Percentiles rank a stretch among this genome's conserved stretches.
phyloP scores from a whole-genome alignment of 495 filamentous ascomycete genomes.

The Penicillium waksmanii region DNA sequence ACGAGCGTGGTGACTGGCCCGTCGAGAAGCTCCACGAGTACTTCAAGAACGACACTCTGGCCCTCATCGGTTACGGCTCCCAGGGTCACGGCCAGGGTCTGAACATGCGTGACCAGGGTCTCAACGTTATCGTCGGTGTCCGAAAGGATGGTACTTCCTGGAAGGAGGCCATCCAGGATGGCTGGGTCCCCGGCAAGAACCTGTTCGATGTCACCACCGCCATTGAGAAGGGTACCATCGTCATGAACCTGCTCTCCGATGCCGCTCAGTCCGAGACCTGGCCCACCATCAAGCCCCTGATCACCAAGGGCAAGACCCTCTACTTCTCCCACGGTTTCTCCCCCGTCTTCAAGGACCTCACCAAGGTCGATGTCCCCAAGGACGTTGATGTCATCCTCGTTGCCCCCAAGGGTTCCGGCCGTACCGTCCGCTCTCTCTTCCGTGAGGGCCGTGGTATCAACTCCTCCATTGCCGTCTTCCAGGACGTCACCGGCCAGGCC shows the following conservation, averaged over 20 bases:
- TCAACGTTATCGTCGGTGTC: conserved; percentile 98
- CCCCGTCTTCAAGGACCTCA: conserved; percentile 98
- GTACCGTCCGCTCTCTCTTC: conserved; percentile 97
- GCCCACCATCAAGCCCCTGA: conserved; percentile 94
- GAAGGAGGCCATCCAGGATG: conserved; percentile 95
- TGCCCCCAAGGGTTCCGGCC: conserved; percentile 97
- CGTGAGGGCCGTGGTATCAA: conserved; percentile 98
- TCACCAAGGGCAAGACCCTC: conserved; percentile 99
- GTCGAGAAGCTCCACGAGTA: conserved; percentile 97
- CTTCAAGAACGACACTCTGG: conserved; percentile 99
- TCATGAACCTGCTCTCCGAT: conserved; percentile 99
- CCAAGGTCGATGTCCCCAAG: conserved; percentile 94
- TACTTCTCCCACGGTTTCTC: conserved; percentile 99
- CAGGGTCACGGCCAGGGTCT: conserved; percentile 99
- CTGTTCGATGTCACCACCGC: conserved; percentile 97
- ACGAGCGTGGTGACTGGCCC: conserved; percentile 98
- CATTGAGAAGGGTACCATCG: conserved; percentile 87
- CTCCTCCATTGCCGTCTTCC: conserved; percentile 97
- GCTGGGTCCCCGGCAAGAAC: conserved; percentile 98
- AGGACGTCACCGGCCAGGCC: conserved; percentile 96
- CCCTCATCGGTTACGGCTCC: conserved; percentile 98
- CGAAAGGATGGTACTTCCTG: conserved; percentile 97
- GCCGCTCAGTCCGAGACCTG: conserved; percentile 98
- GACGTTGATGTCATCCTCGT: conserved; percentile 99
- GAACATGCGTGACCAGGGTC: conserved; percentile 97